Evolutionary conservation across 352 stramenopile species (phyloP).

Genomic region (Phytophthora meadii): DNA sequence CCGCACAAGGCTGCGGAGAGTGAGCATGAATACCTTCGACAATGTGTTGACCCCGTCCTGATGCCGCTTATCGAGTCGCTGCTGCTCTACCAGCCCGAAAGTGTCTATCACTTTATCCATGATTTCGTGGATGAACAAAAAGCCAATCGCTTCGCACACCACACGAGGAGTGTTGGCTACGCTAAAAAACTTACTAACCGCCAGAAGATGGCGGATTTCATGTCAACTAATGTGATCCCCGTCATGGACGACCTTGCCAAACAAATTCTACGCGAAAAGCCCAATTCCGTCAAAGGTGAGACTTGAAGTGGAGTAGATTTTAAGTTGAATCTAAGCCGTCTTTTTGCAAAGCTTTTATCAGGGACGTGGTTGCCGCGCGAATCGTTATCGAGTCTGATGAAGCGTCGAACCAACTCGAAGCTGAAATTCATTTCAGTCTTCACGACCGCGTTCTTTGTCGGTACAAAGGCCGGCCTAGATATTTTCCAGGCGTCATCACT

Average conservation of each 20-base stretch:
- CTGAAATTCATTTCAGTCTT: constrained; percentile 44
- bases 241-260: constrained; percentile 87
- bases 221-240: constrained; percentile 84
- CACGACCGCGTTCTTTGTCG: constrained; percentile 62
- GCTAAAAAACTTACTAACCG: constrained; percentile 77
- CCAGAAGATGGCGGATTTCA: constrained; percentile 84
- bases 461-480: constrained; percentile 77
- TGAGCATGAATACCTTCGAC: constrained; percentile 84
- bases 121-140: constrained; percentile 79
- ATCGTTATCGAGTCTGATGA: constrained; percentile 46
- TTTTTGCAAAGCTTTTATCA: constrained; percentile 55
- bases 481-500: constrained; percentile 59
- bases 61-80: constrained; percentile 86
- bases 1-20: constrained; percentile 47
- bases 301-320: neutral
- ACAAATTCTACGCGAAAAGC: constrained; percentile 79
- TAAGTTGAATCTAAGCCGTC: neutral
- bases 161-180: constrained; percentile 44
- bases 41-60: constrained; percentile 79
- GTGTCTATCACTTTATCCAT: constrained; percentile 84
- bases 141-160: constrained; percentile 42
- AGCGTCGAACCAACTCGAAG: constrained; percentile 57
- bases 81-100: constrained; percentile 80
- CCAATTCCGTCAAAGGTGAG: constrained; percentile 66
- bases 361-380: constrained; percentile 60